phyloP scores from a whole-genome alignment of 352 stramenopile species.

The Pythium aristosporum region DNA sequence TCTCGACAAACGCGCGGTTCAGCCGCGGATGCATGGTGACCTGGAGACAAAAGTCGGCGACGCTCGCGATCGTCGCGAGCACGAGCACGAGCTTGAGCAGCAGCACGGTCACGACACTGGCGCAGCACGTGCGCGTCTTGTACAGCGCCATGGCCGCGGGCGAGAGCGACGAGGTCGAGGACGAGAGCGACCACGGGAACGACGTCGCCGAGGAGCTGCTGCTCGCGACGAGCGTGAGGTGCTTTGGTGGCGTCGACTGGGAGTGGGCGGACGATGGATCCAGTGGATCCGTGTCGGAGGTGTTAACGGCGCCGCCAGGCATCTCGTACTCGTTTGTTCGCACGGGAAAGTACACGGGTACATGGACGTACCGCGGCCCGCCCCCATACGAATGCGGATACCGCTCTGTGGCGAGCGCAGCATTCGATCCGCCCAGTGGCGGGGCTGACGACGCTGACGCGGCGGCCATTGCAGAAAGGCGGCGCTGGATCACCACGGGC shows the following conservation, averaged over 20 bases:
- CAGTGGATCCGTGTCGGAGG: constrained; percentile 23
- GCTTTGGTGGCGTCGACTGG: constrained; percentile 38
- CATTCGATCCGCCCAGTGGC: neutral
- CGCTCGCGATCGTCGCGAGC: constrained; percentile 53
- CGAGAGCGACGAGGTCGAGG: constrained; percentile 11
- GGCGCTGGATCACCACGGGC: constrained; percentile 19
- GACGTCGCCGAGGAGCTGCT: constrained; percentile 20
- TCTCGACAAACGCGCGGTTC: constrained; percentile 64
- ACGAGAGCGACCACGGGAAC: constrained; percentile 32
- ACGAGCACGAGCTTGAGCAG: constrained; percentile 54
- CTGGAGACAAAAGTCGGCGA: constrained; percentile 71
- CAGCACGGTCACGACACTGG: constrained; percentile 28
- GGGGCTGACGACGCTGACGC: constrained; percentile 10
- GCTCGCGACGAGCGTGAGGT: constrained; percentile 49
- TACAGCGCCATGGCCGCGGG: constrained; percentile 11
- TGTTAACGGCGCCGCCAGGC: neutral
- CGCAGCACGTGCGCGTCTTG: constrained; percentile 15
- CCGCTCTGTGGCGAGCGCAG: constrained; percentile 15
- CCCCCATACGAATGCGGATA: constrained; percentile 28
- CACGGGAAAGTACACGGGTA: constrained; percentile 66
- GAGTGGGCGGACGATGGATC: constrained; percentile 3
- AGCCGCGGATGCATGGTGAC: constrained; percentile 67
- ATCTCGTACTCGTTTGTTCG: constrained; percentile 54
- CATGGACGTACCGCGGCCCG: constrained; percentile 28
- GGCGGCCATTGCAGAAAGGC: constrained; percentile 16